These are phyloP conservation scores for Bipolaris gigantea DNA, from an alignment of 2,329 filamentous ascomycete genomes.

Conservation along the genomic window DNA sequence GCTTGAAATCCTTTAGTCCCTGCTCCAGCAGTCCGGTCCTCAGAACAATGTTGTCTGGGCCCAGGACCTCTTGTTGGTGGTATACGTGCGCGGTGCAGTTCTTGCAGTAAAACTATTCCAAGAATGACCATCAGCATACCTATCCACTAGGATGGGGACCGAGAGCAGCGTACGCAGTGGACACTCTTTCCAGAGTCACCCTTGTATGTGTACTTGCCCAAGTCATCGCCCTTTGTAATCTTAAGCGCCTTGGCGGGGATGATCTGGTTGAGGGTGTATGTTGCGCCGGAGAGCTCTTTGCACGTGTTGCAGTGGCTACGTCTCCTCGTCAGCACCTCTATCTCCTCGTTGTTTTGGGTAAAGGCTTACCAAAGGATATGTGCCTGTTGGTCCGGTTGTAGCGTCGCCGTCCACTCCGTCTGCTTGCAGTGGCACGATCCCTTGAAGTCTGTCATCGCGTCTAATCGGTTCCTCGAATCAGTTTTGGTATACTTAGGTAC, in stretches of 20 bases:
- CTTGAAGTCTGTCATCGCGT: slow-evolving; percentile 50
- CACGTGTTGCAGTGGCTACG: slow-evolving; percentile 60
- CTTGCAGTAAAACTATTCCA: slow-evolving; percentile 54
- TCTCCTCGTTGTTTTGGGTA: too few species aligned
- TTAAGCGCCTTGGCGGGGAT: slow-evolving; percentile 54
- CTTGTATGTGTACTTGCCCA: slow-evolving; percentile 59
- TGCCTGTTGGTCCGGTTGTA: slow-evolving; percentile 50
- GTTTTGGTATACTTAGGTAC: not conserved
- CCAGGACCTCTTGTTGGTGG: slow-evolving; percentile 58
- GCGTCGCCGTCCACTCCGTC: slow-evolving; percentile 55
- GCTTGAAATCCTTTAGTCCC: slow-evolving; percentile 51
- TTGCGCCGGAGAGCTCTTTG: slow-evolving; percentile 55
- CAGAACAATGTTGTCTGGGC: slow-evolving; percentile 55
- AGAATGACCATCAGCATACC: not conserved
- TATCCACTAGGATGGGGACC: too few species aligned
- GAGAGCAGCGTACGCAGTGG: slow-evolving; percentile 46
- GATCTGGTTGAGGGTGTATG: slow-evolving; percentile 59
- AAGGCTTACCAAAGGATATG: slow-evolving; percentile 52
- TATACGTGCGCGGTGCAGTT: slow-evolving; percentile 60
- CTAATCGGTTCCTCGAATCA: slow-evolving; percentile 2
- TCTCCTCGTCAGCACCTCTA: not conserved
- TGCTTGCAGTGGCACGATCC: slow-evolving; percentile 61
- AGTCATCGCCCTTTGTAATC: slow-evolving; percentile 54
- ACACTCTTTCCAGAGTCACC: slow-evolving; percentile 59
- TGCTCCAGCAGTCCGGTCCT: slow-evolving; percentile 55